A percentile compares a stretch with the other conserved stretches of the same genome.
Conservation (phyloP, 495 filamentous ascomycete genomes). For the Polyplosphaeria fusca region DNA sequence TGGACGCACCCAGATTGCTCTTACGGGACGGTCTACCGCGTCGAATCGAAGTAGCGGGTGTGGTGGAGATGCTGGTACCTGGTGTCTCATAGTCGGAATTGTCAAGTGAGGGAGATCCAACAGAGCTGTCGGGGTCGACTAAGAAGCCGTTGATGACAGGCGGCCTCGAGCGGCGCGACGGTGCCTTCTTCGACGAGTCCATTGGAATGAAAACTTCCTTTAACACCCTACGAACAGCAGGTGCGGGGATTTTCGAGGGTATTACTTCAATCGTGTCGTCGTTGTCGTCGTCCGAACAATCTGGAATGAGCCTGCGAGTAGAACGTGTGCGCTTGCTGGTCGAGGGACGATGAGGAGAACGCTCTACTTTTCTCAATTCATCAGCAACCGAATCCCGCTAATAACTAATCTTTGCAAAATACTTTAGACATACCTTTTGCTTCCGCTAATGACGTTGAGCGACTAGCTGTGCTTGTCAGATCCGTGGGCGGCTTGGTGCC, state of each 20-base stretch:
- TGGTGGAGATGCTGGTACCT: slow-evolving; percentile 66
- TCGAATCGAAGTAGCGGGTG: slow-evolving; percentile 46
- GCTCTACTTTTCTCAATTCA: too few species aligned
- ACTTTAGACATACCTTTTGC: too few species aligned
- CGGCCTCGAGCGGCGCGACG: not conserved
- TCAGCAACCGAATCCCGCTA: too few species aligned
- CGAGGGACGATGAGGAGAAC: not conserved
- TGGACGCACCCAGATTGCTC: slow-evolving; percentile 28
- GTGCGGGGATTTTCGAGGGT: not conserved
- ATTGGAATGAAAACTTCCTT: slow-evolving; percentile 27
- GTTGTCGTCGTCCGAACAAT: slow-evolving; percentile 20
- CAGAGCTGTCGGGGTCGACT: slow-evolving; percentile 26
- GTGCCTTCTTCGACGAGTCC: slow-evolving; percentile 5
- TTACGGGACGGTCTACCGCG: slow-evolving; percentile 35
- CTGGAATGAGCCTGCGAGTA: slow-evolving; percentile 15
- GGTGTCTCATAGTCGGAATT: slow-evolving; percentile 69
- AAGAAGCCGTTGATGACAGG: slow-evolving; percentile 7
- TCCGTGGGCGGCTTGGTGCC: too few species aligned
- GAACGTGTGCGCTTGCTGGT: slow-evolving; percentile 27
- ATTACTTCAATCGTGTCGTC: slow-evolving; percentile 5
- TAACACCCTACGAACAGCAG: slow-evolving; percentile 13
- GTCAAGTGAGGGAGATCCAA: slow-evolving; percentile 40
- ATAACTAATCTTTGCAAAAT: too few species aligned
- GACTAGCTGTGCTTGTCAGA: too few species aligned
- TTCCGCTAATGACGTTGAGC: too few species aligned